Base-by-base conservation (phyloP, 345 rosid genomes). In the Acer campestre region DNA sequence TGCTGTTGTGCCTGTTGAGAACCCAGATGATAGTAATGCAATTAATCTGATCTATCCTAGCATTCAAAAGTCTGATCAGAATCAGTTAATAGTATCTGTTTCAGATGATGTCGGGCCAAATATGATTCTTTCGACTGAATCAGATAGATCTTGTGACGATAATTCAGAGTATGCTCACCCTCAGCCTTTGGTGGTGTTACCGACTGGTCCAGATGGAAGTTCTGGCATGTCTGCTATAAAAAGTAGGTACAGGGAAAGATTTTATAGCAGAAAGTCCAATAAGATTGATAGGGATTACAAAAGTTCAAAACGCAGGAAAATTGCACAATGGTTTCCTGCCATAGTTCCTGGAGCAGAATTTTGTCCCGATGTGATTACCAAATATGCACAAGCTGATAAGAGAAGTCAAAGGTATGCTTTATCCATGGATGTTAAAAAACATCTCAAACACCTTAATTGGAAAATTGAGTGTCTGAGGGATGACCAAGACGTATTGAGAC, bases 371-470 rank as follows among this genome's bases (percentile, higher is more conserved):
- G 88, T 89, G 63, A 78, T 94, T 69, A 58, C 61, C 22, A 68
- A 68, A 68, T 94, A 83, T 74, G 81, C 78, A 61, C 67, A 61
- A 48, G 65, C 23, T n/a, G 23, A 31, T 61, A 70, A 74, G 20
- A 27, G 5, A 72, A 44, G 12, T 38, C 2, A 48, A 65, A 48
- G 3, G 14, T 17, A 14, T 11, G 12, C 77, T 68, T 23, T 80
- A 7, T 67, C 48, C 40, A 6, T 44, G 27, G 71, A 84, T 59
- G 83, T 82, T 49, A 85, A 82, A 79, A 89, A 80, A 75, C 94
- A 94, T 84, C 92, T 94, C 77, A 78, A 73, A 62, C 67, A 86
- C 74, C 69, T 81, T 68, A 87, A 85, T 61, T 92, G 97, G 98
- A 84, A 81, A 79, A 82, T 88, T 71, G 89, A 91, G 68, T 81